phyloP scores from a whole-genome alignment of 768 basidiomycete species.

The Pulveroboletus ravenelii region DNA sequence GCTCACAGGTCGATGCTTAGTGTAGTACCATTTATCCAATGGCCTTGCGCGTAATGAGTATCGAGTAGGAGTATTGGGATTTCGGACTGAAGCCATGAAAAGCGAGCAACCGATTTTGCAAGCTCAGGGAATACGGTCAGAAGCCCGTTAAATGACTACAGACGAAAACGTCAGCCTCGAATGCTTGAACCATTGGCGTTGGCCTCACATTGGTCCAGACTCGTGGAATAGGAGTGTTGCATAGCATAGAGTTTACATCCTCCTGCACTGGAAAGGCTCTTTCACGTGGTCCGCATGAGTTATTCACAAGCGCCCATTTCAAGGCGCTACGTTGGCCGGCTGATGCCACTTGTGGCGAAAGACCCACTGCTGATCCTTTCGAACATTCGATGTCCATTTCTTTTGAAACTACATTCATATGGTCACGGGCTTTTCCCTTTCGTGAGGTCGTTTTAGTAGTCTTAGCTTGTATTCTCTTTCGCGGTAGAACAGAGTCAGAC shows the following conservation, averaged over 20 bases:
- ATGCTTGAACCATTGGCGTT: background rate
- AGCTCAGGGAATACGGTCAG: constrained; percentile 24
- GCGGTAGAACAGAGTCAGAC: background rate
- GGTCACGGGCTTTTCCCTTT: background rate
- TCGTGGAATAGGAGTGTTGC: constrained; percentile 13
- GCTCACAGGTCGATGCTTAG: constrained; percentile 22
- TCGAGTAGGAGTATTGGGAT: constrained; percentile 25
- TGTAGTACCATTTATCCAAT: constrained; percentile 19
- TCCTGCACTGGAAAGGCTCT: background rate
- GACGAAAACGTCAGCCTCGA: background rate
- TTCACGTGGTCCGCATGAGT: background rate
- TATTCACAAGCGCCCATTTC: constrained; percentile 21
- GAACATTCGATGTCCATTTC: background rate
- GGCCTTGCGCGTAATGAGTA: constrained; percentile 1
- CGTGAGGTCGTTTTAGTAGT: background rate
- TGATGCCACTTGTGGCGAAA: background rate
- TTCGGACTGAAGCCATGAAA: constrained; percentile 27
- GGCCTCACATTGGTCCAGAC: constrained; percentile 28
- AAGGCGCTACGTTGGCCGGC: background rate
- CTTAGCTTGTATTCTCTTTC: constrained; percentile 8
- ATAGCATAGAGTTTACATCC: background rate
- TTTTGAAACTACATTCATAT: background rate
- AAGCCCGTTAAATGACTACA: constrained; percentile 22
- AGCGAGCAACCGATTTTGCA: constrained; percentile 12
- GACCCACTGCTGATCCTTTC: background rate